phyloP scores from a whole-genome alignment of 23 red algal species.

The Cyanidiococcus yangmingshanensis region DNA sequence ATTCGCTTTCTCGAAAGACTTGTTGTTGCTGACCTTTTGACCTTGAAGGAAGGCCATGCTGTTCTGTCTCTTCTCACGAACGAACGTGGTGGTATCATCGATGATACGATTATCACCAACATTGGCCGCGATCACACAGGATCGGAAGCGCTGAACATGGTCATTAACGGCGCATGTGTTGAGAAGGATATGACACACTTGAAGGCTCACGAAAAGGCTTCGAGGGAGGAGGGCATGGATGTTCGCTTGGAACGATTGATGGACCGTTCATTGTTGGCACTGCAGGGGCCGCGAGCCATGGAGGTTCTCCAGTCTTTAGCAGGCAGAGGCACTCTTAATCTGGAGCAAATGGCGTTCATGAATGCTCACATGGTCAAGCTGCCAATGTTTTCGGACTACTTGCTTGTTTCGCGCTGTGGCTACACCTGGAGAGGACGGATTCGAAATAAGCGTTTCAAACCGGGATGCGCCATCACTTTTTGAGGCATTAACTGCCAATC shows the following conservation, averaged over 20 bases:
- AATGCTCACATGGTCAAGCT: conserved; percentile 31
- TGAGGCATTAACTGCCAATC: conserved; percentile 40
- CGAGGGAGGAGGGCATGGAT: conserved; percentile 50
- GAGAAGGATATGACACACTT: conserved; percentile 95
- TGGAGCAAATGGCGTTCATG: conserved; percentile 78
- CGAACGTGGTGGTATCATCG: conserved; percentile 71
- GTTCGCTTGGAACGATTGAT: conserved; percentile 64
- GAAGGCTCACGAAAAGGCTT: conserved; percentile 34
- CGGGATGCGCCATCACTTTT: conserved; percentile 41
- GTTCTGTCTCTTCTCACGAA: conserved; percentile 78
- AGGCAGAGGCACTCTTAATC: conserved; percentile 19
- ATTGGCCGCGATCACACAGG: conserved; percentile 33
- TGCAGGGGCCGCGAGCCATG: conserved; percentile 92
- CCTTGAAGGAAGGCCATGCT: conserved; percentile 23
- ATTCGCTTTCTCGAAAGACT: conserved; percentile 57
- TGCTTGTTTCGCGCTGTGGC: conserved; percentile 70
- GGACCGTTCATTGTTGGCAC: conserved; percentile 62
- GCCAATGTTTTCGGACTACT: conserved; percentile 40
- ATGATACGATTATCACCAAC: conserved; percentile 94
- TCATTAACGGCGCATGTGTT: conserved; percentile 89
- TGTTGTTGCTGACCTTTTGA: conserved; percentile 64
- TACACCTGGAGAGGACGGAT: conserved; percentile 99
- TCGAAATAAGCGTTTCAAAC: conserved; percentile 73
- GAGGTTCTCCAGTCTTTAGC: conserved; percentile 31
- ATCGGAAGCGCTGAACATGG: conserved; percentile 46